Evolutionary conservation across 2,329 filamentous ascomycete species (phyloP).

Genomic region (Orbilia quercus): DNA sequence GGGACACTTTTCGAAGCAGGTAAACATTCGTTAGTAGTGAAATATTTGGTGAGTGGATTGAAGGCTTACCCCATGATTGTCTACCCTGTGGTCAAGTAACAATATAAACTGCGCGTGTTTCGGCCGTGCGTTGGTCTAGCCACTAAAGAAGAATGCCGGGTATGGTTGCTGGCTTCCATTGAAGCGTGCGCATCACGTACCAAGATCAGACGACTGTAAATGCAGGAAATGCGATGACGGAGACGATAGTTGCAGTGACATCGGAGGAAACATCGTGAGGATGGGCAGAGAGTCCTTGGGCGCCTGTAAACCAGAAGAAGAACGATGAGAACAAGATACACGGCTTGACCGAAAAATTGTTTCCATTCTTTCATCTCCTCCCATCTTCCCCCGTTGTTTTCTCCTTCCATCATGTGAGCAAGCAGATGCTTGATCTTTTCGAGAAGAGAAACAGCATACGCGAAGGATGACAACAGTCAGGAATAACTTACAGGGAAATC

Average conservation of each 20-base stretch:
- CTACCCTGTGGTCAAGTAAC: slow-evolving; percentile 5
- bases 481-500: slow-evolving; percentile 13
- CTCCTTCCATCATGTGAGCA: not conserved
- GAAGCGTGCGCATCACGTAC: slow-evolving; percentile 51
- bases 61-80: slow-evolving; percentile 46
- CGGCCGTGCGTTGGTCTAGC: not conserved
- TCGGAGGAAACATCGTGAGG: slow-evolving; percentile 47
- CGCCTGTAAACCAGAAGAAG: slow-evolving; percentile 53
- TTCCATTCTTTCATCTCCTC: slow-evolving; percentile 48
- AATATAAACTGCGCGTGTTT: not conserved
- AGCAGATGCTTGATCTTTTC: not conserved
- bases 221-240: slow-evolving; percentile 35
- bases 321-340: slow-evolving; percentile 57
- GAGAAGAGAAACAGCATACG: slow-evolving; percentile 31
- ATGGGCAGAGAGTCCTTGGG: slow-evolving; percentile 44
- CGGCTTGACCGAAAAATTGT: slow-evolving; percentile 55
- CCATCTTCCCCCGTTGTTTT: slow-evolving; percentile 12
- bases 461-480: slow-evolving; percentile 24
- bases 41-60: not conserved
- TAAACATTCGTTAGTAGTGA: slow-evolving; percentile 14
- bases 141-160: slow-evolving; percentile 38
- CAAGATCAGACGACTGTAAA: slow-evolving; percentile 54
- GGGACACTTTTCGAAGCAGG: slow-evolving; percentile 57
- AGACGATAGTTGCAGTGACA: slow-evolving; percentile 34
- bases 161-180: slow-evolving; percentile 42